Evolutionary conservation across 352 stramenopile genomes (phyloP).

Genomic region (Phytopythium vexans): DNA sequence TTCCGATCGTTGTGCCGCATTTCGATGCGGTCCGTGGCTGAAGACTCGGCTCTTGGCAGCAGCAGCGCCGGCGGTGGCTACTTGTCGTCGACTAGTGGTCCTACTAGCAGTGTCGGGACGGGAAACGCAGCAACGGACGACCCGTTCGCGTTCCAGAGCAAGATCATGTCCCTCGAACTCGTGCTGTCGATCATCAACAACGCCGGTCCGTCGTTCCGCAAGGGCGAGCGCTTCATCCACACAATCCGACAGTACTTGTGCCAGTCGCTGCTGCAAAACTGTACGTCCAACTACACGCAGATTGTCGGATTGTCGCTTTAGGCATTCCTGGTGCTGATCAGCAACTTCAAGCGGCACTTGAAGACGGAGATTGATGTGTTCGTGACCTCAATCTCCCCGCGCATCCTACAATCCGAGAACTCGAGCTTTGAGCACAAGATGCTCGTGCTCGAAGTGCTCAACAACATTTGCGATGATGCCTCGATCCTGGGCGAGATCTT

Average conservation of each 20-base stretch:
- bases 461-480: no score
- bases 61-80: conserved; percentile 11
- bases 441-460: no score
- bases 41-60: conserved; percentile 71
- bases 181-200: conserved; percentile 97
- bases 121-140: conserved; percentile 64
- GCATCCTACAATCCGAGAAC: no score
- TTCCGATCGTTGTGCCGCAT: conserved; percentile 96
- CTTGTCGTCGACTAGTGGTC: background rate
- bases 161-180: conserved; percentile 97
- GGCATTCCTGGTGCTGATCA: conserved; percentile 97
- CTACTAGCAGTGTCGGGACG: conserved; percentile 9
- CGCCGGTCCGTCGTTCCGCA: conserved; percentile 92
- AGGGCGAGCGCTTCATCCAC: conserved; percentile 95
- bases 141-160: conserved; percentile 94
- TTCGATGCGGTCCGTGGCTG: conserved; percentile 88
- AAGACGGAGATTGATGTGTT: conserved; percentile 99
- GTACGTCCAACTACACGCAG: conserved; percentile 94
- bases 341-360: conserved; percentile 92
- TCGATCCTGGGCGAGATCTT: no score
- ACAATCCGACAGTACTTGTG: conserved; percentile 97
- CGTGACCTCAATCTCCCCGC: no score
- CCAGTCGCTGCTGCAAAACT: conserved; percentile 98
- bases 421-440: no score
- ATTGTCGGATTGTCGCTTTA: conserved; percentile 97